Percentiles rank a stretch among this genome's conserved stretches.
These are phyloP conservation scores for Copromyces sp. DNA, from an alignment of 495 filamentous ascomycete genomes.

Conservation along the genomic window DNA sequence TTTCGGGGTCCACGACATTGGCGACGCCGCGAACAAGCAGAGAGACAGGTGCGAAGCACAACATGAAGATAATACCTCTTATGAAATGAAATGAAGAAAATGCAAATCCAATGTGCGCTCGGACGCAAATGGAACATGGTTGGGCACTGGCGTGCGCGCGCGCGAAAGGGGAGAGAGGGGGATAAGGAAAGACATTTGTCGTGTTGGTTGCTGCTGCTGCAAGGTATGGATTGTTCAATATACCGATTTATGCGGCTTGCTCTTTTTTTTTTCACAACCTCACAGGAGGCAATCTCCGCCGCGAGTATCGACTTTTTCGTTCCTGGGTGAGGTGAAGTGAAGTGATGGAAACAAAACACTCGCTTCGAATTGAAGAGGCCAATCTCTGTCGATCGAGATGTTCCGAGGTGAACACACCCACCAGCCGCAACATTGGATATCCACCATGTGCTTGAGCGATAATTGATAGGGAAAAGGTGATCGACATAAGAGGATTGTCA, in stretches of 20 bases:
- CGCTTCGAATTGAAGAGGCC: neutral
- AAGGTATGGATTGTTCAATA: neutral
- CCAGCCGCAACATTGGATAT: neutral
- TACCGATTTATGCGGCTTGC: neutral
- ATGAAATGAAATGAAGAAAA: neutral
- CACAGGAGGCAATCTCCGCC: neutral
- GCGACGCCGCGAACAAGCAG: neutral
- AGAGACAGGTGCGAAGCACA: neutral
- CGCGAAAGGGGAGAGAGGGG: neutral
- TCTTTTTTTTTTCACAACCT: neutral
- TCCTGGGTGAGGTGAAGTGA: neutral
- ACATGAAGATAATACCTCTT: neutral
- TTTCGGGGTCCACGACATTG: neutral
- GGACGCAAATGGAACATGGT: neutral
- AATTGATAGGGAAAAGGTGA: neutral
- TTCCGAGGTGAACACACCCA: neutral
- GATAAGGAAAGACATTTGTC: neutral
- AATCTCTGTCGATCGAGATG: neutral
- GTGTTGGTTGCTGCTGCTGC: neutral
- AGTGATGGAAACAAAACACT: neutral
- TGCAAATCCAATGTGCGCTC: neutral
- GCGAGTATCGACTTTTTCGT: neutral
- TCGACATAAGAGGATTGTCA: neutral
- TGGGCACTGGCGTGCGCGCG: neutral
- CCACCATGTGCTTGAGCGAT: neutral